phyloP scores from a whole-genome alignment of 176 grass and related monocot genomes.

The Lolium perenne region DNA sequence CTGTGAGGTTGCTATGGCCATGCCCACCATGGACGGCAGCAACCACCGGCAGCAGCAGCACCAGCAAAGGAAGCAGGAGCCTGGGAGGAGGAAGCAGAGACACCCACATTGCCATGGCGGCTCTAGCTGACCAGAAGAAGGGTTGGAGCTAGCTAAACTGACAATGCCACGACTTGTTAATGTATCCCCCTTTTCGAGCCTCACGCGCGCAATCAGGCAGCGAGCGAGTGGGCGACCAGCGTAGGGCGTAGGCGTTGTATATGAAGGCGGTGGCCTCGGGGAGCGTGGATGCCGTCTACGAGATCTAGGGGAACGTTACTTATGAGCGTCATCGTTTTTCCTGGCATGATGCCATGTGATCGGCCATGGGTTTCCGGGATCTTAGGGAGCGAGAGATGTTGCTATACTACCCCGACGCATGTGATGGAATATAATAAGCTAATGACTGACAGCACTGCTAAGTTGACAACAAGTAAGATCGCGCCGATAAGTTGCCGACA shows the following conservation, averaged over 20 bases:
- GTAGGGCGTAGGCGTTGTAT: background rate
- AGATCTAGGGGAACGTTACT: slow-evolving; percentile 35
- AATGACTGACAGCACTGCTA: background rate
- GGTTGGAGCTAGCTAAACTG: background rate
- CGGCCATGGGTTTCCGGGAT: slow-evolving; percentile 49
- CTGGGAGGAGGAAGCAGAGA: slow-evolving; percentile 3
- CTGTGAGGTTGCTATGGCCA: slow-evolving; percentile 14
- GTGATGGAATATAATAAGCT: background rate
- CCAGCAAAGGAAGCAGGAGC: slow-evolving; percentile 8
- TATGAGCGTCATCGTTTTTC: slow-evolving; percentile 29
- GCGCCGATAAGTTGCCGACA: background rate
- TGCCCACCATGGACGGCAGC: slow-evolving; percentile 26
- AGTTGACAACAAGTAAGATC: background rate
- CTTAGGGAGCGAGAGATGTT: background rate
- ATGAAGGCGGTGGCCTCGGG: background rate
- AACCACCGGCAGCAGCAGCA: background rate
- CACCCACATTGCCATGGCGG: slow-evolving; percentile 13
- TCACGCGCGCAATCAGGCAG: slow-evolving; percentile 20
- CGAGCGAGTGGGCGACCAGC: background rate
- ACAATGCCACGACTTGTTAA: slow-evolving; percentile 1
- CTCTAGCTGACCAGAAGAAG: background rate
- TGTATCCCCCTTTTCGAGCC: slow-evolving; percentile 13
- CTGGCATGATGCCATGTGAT: slow-evolving; percentile 50
- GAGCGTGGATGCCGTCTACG: slow-evolving; percentile 32
- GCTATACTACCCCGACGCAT: background rate